Conservation (phyloP, 2,329 filamentous ascomycete genomes). For the Nemania sp. region DNA sequence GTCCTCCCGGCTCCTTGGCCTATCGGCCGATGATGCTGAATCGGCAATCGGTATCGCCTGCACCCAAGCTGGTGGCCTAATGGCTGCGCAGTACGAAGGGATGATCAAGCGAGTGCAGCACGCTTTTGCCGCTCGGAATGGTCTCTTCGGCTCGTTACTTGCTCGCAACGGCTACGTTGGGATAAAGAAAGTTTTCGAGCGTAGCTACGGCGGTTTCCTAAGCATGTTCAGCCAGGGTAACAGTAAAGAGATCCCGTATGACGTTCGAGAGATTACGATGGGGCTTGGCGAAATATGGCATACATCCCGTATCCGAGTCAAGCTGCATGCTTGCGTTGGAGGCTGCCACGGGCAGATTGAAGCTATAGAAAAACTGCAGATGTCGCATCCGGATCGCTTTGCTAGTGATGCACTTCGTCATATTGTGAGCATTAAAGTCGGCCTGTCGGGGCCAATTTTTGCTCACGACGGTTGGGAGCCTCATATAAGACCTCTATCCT, state of each 20-base stretch:
- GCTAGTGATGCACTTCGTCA: not conserved
- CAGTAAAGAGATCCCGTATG: conserved; percentile 28
- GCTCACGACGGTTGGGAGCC: conserved; percentile 54
- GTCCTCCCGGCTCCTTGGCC: conserved; percentile 51
- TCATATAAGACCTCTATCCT: conserved; percentile 49
- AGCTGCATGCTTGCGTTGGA: conserved; percentile 34
- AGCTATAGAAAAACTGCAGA: conserved; percentile 25
- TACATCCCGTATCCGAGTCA: conserved; percentile 28
- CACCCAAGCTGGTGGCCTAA: conserved; percentile 55
- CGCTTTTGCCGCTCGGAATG: conserved; percentile 59
- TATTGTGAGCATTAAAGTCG: conserved; percentile 30
- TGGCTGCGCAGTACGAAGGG: conserved; percentile 58
- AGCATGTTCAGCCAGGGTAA: conserved; percentile 52
- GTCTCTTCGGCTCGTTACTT: conserved; percentile 55
- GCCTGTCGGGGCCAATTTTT: conserved; percentile 43
- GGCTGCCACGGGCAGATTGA: conserved; percentile 33
- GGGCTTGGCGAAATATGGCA: conserved; percentile 49
- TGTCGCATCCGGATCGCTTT: conserved; percentile 22
- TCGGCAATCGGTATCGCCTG: conserved; percentile 56
- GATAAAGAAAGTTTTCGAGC: conserved; percentile 52
- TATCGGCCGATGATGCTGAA: conserved; percentile 49
- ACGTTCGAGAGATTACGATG: conserved; percentile 43
- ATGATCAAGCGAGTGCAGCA: conserved; percentile 61
- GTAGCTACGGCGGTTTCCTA: conserved; percentile 57
- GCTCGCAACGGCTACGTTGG: conserved; percentile 55